Percentiles rank a stretch among this genome's conserved stretches.
Evolutionary conservation across 805 yeast species (phyloP).

Genomic region (Ogataea paradorogensis): DNA sequence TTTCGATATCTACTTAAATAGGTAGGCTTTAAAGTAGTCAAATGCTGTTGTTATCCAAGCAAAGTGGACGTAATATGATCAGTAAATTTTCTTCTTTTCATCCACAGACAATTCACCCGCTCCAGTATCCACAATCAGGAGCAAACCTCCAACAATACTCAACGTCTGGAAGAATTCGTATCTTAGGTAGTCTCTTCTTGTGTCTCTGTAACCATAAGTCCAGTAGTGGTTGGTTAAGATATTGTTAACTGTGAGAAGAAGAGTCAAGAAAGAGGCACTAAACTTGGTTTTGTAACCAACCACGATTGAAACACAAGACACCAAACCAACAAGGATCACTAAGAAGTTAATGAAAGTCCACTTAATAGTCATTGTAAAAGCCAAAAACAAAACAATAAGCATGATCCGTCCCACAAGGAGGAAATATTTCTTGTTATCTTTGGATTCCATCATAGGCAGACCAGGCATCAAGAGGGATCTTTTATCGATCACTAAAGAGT

Average conservation of each 20-base stretch:
- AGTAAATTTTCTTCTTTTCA: conserved; percentile 92
- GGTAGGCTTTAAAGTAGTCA: neutral
- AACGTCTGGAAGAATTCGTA: conserved; percentile 94
- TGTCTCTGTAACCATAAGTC: conserved; percentile 66
- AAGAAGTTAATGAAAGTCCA: conserved; percentile 68
- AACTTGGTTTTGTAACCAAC: conserved; percentile 92
- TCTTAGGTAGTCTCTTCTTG: conserved; percentile 82
- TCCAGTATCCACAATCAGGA: conserved; percentile 89
- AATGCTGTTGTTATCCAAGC: conserved; percentile 4
- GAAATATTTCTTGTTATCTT: conserved; percentile 76
- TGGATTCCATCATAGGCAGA: conserved; percentile 64
- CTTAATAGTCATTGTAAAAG: conserved; percentile 73
- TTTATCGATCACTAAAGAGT: conserved; percentile 75
- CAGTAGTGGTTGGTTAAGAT: conserved; percentile 83
- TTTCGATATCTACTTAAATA: conserved; percentile 1
- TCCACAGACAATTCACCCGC: conserved; percentile 94
- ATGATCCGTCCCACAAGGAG: conserved; percentile 85
- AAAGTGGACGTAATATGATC: conserved; percentile 17
- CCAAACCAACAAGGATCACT: conserved; percentile 65
- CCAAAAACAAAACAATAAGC: conserved; percentile 78
- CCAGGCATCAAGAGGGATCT: conserved; percentile 69
- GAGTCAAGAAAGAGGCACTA: conserved; percentile 69
- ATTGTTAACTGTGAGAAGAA: conserved; percentile 73
- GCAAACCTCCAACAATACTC: conserved; percentile 90
- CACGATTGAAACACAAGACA: conserved; percentile 71